Evolutionary conservation across 2,329 filamentous ascomycete genomes (phyloP).

Genomic region (Xylaria sp.): DNA sequence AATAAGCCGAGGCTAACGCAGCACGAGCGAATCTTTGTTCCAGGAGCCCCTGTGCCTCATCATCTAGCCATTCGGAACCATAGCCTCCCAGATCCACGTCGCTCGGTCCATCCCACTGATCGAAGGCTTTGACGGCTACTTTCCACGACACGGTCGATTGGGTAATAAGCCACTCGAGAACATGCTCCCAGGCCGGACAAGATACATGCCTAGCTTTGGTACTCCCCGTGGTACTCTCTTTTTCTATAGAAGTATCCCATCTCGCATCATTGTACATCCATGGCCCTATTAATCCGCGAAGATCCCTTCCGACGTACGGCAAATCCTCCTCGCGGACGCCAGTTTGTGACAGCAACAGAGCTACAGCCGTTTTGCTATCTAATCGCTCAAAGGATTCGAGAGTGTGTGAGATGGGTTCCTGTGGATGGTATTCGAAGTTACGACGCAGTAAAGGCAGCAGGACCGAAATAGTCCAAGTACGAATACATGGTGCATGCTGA

Average conservation of each 20-base stretch:
- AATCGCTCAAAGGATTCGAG: conserved; percentile 72
- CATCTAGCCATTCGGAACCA: conserved; percentile 66
- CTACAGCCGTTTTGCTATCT: conserved; percentile 67
- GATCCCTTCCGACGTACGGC: conserved; percentile 66
- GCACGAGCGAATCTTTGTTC: conserved; percentile 73
- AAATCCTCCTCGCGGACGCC: conserved; percentile 54
- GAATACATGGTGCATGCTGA: conserved; percentile 67
- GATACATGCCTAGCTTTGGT: conserved; percentile 48
- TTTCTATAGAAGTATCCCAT: conserved; percentile 56
- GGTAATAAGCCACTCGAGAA: conserved; percentile 73
- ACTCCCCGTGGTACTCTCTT: conserved; percentile 37
- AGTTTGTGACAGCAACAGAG: conserved; percentile 69
- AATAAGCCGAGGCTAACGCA: conserved; percentile 73
- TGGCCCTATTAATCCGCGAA: conserved; percentile 75
- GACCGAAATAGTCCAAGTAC: conserved; percentile 74
- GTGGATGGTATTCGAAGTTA: conserved; percentile 75
- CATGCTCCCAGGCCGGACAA: conserved; percentile 73
- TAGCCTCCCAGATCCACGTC: conserved; percentile 75
- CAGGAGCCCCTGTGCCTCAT: conserved; percentile 68
- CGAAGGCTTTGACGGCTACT: conserved; percentile 70
- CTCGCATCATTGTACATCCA: conserved; percentile 76
- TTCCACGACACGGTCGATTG: conserved; percentile 70
- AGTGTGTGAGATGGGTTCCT: conserved; percentile 59
- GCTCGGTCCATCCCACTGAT: conserved; percentile 77
- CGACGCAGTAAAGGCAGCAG: conserved; percentile 75